These are phyloP conservation scores for Phytophthora sp. DNA, from an alignment of 352 stramenopile species.

Conservation along the genomic window DNA sequence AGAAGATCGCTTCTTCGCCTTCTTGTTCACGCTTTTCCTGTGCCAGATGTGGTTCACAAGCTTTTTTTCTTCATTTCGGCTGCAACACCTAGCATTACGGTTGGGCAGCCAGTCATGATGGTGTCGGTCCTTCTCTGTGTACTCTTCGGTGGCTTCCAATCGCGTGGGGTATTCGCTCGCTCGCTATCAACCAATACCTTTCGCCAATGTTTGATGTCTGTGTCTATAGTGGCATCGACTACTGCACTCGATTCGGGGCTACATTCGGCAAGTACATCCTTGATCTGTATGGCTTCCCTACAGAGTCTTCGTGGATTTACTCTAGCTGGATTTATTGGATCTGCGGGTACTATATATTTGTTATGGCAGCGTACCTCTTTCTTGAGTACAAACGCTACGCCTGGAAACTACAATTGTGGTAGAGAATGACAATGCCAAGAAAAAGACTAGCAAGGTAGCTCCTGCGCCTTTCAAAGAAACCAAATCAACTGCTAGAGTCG, in stretches of 20 bases:
- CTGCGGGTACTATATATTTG: constrained; percentile 48
- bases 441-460: constrained; percentile 7
- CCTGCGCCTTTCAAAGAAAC: constrained; percentile 9
- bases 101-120: constrained; percentile 68
- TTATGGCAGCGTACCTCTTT: constrained; percentile 40
- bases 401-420: constrained; percentile 52
- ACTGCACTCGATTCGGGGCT: constrained; percentile 44
- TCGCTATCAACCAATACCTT: constrained; percentile 73
- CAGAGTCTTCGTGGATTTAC: constrained; percentile 61
- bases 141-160: constrained; percentile 74
- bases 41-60: constrained; percentile 70
- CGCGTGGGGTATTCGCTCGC: constrained; percentile 63
- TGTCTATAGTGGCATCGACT: constrained; percentile 55
- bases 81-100: constrained; percentile 44
- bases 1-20: constrained; percentile 57
- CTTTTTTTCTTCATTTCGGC: constrained; percentile 75
- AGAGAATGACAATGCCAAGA: constrained; percentile 28
- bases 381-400: constrained; percentile 61
- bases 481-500: constrained; percentile 18
- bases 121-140: constrained; percentile 70
- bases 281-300: constrained; percentile 53
- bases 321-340: constrained; percentile 61
- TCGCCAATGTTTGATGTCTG: constrained; percentile 49
- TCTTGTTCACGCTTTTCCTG: constrained; percentile 71
- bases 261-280: constrained; percentile 57